A percentile compares a stretch with the other conserved stretches of the same genome.
These are phyloP conservation scores for Protomyces inouyei DNA, from an alignment of 1,139 yeast species.

Conservation along the genomic window DNA sequence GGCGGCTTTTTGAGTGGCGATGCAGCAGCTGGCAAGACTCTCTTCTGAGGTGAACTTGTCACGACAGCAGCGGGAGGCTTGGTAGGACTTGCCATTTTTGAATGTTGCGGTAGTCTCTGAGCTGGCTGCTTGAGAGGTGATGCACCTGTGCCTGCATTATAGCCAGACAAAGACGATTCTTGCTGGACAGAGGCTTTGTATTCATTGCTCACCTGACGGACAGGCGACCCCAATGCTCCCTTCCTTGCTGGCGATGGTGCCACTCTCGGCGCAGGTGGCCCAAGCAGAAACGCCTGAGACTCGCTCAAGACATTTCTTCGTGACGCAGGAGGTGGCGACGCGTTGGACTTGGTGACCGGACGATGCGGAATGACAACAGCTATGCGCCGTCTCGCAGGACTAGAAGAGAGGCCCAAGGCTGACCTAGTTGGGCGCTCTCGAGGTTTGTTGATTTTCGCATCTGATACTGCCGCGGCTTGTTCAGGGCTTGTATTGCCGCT, in stretches of 20 bases:
- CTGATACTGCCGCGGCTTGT: background rate
- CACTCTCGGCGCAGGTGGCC: background rate
- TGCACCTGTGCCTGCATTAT: background rate
- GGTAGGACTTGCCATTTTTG: background rate
- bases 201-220: background rate
- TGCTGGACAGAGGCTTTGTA: background rate
- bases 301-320: background rate
- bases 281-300: background rate
- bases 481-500: background rate
- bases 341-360: background rate
- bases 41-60: background rate
- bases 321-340: background rate
- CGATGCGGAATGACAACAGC: background rate
- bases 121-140: background rate
- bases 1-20: background rate
- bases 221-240: background rate
- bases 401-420: background rate
- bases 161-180: background rate
- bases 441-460: background rate
- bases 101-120: background rate
- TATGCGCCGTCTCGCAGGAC: background rate
- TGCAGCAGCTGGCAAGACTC: background rate
- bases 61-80: background rate
- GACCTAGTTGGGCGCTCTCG: background rate
- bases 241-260: background rate